Conservation (phyloP, 2,329 filamentous ascomycete species). For the Rhinocladiella mackenziei region DNA sequence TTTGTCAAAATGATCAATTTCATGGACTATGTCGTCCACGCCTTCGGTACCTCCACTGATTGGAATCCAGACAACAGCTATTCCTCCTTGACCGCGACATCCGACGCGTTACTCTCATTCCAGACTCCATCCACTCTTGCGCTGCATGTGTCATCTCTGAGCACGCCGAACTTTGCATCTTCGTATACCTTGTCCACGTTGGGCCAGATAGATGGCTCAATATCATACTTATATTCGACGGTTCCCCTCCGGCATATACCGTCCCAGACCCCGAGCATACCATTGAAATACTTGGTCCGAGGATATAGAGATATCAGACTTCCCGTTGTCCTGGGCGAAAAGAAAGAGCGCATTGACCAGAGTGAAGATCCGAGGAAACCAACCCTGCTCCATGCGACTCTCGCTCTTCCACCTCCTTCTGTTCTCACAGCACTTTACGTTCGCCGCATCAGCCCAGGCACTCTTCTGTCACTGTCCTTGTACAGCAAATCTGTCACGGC, state of each 20-base stretch:
- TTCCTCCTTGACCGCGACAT: slow-evolving; percentile 75
- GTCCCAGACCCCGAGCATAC: slow-evolving; percentile 69
- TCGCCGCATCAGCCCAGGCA: slow-evolving; percentile 68
- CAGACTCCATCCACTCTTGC: slow-evolving; percentile 77
- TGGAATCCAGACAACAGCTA: slow-evolving; percentile 95
- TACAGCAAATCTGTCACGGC: slow-evolving; percentile 39
- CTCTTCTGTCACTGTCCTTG: slow-evolving; percentile 71
- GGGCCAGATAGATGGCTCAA: slow-evolving; percentile 90
- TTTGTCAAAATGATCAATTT: slow-evolving; percentile 74
- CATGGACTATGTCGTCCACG: slow-evolving; percentile 93
- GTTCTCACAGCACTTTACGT: slow-evolving; percentile 83
- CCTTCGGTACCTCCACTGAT: slow-evolving; percentile 78
- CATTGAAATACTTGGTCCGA: slow-evolving; percentile 70
- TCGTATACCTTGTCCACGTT: slow-evolving; percentile 87
- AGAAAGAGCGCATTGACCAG: slow-evolving; percentile 43
- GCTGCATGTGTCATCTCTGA: slow-evolving; percentile 83
- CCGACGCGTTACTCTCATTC: slow-evolving; percentile 83
- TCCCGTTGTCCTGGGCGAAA: slow-evolving; percentile 21
- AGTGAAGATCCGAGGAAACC: slow-evolving; percentile 34
- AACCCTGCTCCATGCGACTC: slow-evolving; percentile 44
- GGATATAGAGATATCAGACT: slow-evolving; percentile 60
- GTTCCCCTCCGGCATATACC: slow-evolving; percentile 63
- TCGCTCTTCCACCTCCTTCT: slow-evolving; percentile 62
- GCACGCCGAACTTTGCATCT: slow-evolving; percentile 87
- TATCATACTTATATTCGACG: slow-evolving; percentile 94